Conservation (phyloP, 768 basidiomycete genomes). For the Hygrophorus pudorinus region DNA sequence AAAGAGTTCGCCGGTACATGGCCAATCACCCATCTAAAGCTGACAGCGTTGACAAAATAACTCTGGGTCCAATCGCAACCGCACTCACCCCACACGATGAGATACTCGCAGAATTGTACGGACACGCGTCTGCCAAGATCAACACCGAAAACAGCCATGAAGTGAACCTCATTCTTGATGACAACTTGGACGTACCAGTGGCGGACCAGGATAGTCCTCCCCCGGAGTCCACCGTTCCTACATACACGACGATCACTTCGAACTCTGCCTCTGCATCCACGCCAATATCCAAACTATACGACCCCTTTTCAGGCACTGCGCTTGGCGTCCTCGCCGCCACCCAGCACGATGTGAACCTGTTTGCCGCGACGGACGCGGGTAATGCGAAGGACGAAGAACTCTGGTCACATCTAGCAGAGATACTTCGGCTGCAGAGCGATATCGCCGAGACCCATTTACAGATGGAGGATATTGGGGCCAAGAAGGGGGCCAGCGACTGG, state of each 20-base stretch:
- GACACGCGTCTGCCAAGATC: conserved; percentile 10
- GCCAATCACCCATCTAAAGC: too few relatives aligned
- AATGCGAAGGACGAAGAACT: conserved; percentile 38
- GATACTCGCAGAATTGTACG: conserved; percentile 43
- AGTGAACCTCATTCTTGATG: not conserved
- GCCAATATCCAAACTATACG: too few relatives aligned
- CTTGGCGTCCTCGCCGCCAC: conserved; percentile 26
- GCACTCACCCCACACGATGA: conserved; percentile 50
- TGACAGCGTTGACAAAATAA: too few relatives aligned
- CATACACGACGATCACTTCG: too few relatives aligned
- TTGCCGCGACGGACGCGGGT: conserved; percentile 12
- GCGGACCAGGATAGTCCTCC: conserved; percentile 24
- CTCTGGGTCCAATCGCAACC: not conserved
- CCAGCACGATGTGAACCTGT: conserved; percentile 7
- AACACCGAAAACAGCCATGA: conserved; percentile 2
- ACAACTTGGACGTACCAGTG: not conserved
- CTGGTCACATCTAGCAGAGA: conserved; percentile 59
- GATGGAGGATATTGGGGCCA: conserved; percentile 55
- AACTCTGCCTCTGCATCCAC: too few relatives aligned
- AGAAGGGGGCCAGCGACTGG: conserved; percentile 2
- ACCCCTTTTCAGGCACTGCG: conserved; percentile 36
- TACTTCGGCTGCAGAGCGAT: conserved; percentile 64
- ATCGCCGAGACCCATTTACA: conserved; percentile 64
- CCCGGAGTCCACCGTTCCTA: too few relatives aligned
- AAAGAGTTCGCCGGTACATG: too few relatives aligned